Evolutionary conservation across 257 asterid species (phyloP).

Genomic region (Solanum chiquidenum): DNA sequence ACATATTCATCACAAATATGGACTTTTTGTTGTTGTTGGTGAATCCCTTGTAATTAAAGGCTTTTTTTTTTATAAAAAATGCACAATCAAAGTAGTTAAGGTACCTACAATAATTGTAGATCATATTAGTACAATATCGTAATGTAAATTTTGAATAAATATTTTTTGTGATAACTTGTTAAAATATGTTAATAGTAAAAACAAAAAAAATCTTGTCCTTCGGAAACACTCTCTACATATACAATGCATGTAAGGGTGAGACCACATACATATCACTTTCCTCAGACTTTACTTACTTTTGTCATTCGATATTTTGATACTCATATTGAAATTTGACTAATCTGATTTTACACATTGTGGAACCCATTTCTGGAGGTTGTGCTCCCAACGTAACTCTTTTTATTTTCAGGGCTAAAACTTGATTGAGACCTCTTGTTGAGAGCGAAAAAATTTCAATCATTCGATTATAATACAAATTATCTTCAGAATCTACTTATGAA

Average conservation of each 20-base stretch:
- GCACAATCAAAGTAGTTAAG: not conserved
- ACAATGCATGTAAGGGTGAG: not conserved
- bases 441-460: too few species aligned
- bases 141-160: not conserved
- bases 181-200: not conserved
- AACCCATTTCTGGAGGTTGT: fast-evolving
- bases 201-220: not conserved
- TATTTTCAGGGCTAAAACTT: not conserved
- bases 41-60: not conserved
- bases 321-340: too few species aligned
- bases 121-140: not conserved
- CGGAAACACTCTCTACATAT: not conserved
- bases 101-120: not conserved
- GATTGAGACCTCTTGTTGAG: not conserved
- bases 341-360: fast-evolving
- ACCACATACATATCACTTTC: not conserved
- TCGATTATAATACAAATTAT: too few species aligned
- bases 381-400: not conserved
- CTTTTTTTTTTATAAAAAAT: not conserved
- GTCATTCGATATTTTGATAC: too few species aligned
- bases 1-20: not conserved
- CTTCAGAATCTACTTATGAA: not conserved
- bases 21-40: not conserved
- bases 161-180: not conserved
- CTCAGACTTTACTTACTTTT: not conserved